Base-by-base conservation (phyloP, 2,329 filamentous ascomycete genomes). In the Fusarium virguliforme region DNA sequence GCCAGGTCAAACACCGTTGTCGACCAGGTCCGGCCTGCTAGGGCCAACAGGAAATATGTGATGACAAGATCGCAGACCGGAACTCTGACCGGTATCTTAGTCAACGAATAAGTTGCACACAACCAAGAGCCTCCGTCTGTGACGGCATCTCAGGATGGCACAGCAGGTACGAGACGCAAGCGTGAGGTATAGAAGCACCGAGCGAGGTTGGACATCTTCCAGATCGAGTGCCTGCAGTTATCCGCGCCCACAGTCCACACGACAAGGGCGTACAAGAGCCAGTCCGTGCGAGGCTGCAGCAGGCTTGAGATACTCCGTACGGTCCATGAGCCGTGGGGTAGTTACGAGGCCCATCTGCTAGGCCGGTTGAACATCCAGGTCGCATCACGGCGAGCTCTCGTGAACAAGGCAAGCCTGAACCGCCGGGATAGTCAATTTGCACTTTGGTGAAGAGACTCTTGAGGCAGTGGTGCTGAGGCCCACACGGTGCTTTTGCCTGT, bases 121-220 rank as follows among this genome's bases (percentile, higher is more conserved):
- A 59, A 34, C 53, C 51, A 53, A 50, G 60, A 63, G 53, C 48
- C 61, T 54, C 22, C 50, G 61, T 65, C 58, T 43, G 60, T 66
- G 62, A 64, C 51, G 32, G 35, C 13, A 51, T 60, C 30, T 30
- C 56, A 38, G 50, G 59, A 69, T 76, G 64, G 65, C 65, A 74
- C 69, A 64, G 34, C 71, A 75, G 61, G 69, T 70, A 76, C 72
- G 74, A 76, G 69, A 65, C 61, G 68, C 63, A 68, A 68, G 56
- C 38, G 46, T 40, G 51, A 68, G 59, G 60, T 64, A 56, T 58
- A 64, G 53, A 41, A 68, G 54, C 54, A 65, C 68, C 46, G 64
- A 59, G 55, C 53, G 60, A 59, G 60, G 53, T 48, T 65, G 57
- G 50, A 60, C 55, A 59, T 72, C 57, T 62, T 63, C 58, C 18